phyloP scores from a whole-genome alignment of 2,329 filamentous ascomycete genomes.

The Sporothrix inflata region DNA sequence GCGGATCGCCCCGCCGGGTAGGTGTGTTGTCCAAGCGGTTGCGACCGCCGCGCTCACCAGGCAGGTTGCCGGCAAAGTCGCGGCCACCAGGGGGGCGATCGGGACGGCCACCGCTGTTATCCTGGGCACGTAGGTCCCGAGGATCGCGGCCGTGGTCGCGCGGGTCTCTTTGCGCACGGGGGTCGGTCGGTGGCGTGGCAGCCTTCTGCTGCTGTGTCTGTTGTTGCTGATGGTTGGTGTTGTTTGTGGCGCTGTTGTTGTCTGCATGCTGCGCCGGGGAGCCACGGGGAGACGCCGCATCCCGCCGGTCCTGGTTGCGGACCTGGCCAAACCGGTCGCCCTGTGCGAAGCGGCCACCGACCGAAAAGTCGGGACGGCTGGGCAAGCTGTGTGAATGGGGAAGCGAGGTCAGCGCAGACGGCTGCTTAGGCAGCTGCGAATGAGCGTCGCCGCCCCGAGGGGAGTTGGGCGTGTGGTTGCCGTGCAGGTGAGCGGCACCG shows the following conservation, averaged over 20 bases:
- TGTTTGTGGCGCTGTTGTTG: neutral
- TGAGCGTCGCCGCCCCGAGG: neutral
- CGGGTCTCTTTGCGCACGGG: slow-evolving; percentile 15
- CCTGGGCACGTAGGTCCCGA: neutral
- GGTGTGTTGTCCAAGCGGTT: slow-evolving; percentile 25
- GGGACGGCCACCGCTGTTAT: slow-evolving; percentile 1
- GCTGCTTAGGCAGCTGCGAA: slow-evolving; percentile 35
- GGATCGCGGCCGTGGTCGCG: slow-evolving; percentile 16
- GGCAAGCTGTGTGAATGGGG: slow-evolving; percentile 39
- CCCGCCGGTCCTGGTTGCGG: slow-evolving; percentile 33
- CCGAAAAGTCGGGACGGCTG: slow-evolving; percentile 38
- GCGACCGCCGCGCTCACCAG: neutral
- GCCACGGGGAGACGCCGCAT: slow-evolving; percentile 18
- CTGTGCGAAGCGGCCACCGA: slow-evolving; percentile 30
- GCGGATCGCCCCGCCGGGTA: slow-evolving; percentile 25
- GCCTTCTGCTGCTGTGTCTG: neutral
- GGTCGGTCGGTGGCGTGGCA: slow-evolving; percentile 13
- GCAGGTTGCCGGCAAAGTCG: slow-evolving; percentile 15
- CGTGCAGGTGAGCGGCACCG: slow-evolving; percentile 33
- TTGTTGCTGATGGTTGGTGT: neutral
- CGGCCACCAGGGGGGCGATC: slow-evolving; percentile 14
- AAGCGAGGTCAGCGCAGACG: slow-evolving; percentile 42
- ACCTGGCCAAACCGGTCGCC: slow-evolving; percentile 37
- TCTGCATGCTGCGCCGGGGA: neutral
- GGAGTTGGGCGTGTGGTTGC: neutral